Evolutionary conservation across 2,329 filamentous ascomycete genomes (phyloP).

Genomic region (Ophiostoma tasmaniense): DNA sequence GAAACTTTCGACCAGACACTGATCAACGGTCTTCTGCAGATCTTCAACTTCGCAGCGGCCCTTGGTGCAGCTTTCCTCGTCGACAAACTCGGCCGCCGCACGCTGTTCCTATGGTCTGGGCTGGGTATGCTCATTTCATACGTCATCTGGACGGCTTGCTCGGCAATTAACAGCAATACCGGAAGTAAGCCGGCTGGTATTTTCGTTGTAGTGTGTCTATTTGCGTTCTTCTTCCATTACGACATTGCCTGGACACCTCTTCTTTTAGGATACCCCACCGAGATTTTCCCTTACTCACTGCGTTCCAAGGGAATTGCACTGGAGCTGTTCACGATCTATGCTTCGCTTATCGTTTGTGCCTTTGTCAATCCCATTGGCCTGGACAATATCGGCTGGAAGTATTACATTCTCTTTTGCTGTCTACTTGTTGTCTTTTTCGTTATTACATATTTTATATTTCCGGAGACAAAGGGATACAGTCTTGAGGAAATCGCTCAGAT

Average conservation of each 20-base stretch:
- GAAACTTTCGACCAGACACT: conserved; percentile 18
- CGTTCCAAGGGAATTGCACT: conserved; percentile 28
- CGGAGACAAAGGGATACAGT: conserved; percentile 19
- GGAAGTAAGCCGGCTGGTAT: conserved; percentile 39
- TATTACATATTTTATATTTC: conserved; percentile 30
- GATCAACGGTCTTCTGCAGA: conserved; percentile 12
- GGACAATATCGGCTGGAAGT: conserved; percentile 29
- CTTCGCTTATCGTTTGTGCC: conserved; percentile 29
- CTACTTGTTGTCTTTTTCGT: conserved; percentile 21
- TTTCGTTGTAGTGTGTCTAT: conserved; percentile 54
- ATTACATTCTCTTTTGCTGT: conserved; percentile 31
- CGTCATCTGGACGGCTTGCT: neutral
- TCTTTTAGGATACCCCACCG: neutral
- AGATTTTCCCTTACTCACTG: conserved; percentile 28
- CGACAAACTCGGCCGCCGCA: conserved; percentile 20
- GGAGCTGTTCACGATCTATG: conserved; percentile 24
- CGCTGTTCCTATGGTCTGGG: conserved; percentile 50
- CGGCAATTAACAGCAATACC: conserved; percentile 50
- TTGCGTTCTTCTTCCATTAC: conserved; percentile 49
- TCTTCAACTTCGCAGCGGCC: conserved; percentile 20
- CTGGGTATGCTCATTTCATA: conserved; percentile 35
- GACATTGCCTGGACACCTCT: conserved; percentile 38
- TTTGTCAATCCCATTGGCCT: conserved; percentile 33
- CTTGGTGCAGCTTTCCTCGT: conserved; percentile 9
- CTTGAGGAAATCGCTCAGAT: conserved; percentile 19